phyloP scores from a whole-genome alignment of 139 green algal genomes.

The Coelastrella sp. region DNA sequence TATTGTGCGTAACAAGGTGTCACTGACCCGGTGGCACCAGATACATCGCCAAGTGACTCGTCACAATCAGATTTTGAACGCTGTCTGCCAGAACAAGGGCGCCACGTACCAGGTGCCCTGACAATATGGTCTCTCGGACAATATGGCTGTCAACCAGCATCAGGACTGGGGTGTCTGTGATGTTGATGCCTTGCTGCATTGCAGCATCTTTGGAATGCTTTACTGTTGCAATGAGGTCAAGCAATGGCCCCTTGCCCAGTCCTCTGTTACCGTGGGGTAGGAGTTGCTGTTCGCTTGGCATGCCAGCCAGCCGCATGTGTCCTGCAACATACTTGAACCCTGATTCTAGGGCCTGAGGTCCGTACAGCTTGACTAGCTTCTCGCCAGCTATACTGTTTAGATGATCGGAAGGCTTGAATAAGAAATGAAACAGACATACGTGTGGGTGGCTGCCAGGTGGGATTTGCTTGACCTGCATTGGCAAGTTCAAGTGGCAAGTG shows the following conservation, averaged over 20 bases:
- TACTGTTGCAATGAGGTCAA: neutral
- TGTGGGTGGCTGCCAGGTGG: too few species aligned
- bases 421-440: neutral
- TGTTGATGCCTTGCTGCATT: neutral
- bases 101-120: neutral
- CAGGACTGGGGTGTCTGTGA: neutral
- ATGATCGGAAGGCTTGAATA: neutral
- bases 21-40: too few species aligned
- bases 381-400: neutral
- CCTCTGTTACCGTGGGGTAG: neutral
- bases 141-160: neutral
- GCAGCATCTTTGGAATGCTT: neutral
- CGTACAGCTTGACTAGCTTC: neutral
- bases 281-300: neutral
- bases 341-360: neutral
- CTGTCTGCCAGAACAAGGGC: too few species aligned
- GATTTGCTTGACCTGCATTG: too few species aligned
- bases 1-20: too few species aligned
- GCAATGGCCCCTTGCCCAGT: neutral
- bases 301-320: constrained; percentile 9
- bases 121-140: neutral
- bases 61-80: too few species aligned
- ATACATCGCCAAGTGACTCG: too few species aligned
- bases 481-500: too few species aligned
- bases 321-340: neutral